Evolutionary conservation across 768 basidiomycete genomes (phyloP).

Genomic region (Podaxis carcinomalis): DNA sequence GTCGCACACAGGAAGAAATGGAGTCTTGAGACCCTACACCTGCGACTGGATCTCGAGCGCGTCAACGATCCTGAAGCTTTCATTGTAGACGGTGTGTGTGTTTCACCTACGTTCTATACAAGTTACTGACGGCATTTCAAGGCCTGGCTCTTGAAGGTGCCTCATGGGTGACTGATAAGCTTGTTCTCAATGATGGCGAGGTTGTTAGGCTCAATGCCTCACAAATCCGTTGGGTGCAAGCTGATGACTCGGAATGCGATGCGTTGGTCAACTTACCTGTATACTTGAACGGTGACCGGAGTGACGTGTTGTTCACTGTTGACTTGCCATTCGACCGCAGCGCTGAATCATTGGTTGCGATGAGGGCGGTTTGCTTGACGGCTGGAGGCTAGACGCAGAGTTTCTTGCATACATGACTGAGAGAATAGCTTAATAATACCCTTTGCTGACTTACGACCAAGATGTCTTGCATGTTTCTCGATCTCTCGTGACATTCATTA

Average conservation of each 20-base stretch:
- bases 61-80: conserved; percentile 78
- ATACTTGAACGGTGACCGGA: conserved; percentile 87
- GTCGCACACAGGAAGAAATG: conserved; percentile 89
- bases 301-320: conserved; percentile 88
- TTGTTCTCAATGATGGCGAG: conserved; percentile 84
- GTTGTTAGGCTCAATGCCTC: conserved; percentile 75
- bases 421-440: neutral
- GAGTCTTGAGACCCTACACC: conserved; percentile 84
- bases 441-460: conserved; percentile 2
- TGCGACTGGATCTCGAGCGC: conserved; percentile 79
- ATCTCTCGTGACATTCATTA: neutral
- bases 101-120: neutral
- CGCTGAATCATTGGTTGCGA: conserved; percentile 69
- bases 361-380: conserved; percentile 87
- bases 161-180: conserved; percentile 60
- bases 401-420: neutral
- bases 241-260: conserved; percentile 31
- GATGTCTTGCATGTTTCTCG: neutral
- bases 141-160: conserved; percentile 89
- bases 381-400: conserved; percentile 55
- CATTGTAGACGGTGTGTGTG: conserved; percentile 75
- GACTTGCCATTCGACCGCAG: conserved; percentile 73
- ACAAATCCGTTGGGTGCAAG: conserved; percentile 84
- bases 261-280: conserved; percentile 79
- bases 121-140: conserved; percentile 25